phyloP scores from a whole-genome alignment of 2,329 filamentous ascomycete species.

The Colletotrichum sp. region DNA sequence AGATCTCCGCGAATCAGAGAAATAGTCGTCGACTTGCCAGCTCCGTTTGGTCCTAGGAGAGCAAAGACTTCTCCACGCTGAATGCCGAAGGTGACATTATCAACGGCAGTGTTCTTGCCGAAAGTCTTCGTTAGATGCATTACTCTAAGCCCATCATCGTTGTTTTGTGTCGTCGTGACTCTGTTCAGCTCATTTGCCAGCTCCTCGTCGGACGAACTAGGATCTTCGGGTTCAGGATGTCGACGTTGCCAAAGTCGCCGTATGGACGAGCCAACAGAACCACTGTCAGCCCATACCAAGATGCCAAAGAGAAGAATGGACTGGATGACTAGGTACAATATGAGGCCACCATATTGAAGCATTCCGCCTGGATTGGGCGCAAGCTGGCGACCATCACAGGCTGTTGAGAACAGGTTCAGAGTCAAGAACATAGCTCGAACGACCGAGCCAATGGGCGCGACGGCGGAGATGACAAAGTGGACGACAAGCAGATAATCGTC shows the following conservation, averaged over 20 bases:
- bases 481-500: slow-evolving; percentile 71
- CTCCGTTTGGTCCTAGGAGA: slow-evolving; percentile 87
- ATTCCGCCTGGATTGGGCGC: slow-evolving; percentile 74
- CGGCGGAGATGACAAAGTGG: slow-evolving; percentile 75
- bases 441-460: slow-evolving; percentile 80
- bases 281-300: slow-evolving; percentile 82
- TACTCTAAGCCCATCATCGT: slow-evolving; percentile 75
- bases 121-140: slow-evolving; percentile 83
- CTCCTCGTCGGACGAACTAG: slow-evolving; percentile 57
- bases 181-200: slow-evolving; percentile 68
- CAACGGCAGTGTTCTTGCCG: slow-evolving; percentile 77
- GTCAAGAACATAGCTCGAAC: slow-evolving; percentile 76
- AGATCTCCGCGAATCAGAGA: slow-evolving; percentile 89
- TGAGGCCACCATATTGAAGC: slow-evolving; percentile 80
- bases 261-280: slow-evolving; percentile 64
- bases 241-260: slow-evolving; percentile 32
- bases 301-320: slow-evolving; percentile 72
- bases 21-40: slow-evolving; percentile 90
- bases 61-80: slow-evolving; percentile 84
- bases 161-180: slow-evolving; percentile 55
- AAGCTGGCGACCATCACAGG: slow-evolving; percentile 71
- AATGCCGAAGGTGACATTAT: slow-evolving; percentile 86
- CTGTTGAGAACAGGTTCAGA: slow-evolving; percentile 82
- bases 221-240: slow-evolving; percentile 10
- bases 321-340: slow-evolving; percentile 82